A percentile compares a stretch with the other conserved stretches of the same genome.
Conservation (phyloP, 2,329 filamentous ascomycete species). For the Lasiodiplodia citricola region DNA sequence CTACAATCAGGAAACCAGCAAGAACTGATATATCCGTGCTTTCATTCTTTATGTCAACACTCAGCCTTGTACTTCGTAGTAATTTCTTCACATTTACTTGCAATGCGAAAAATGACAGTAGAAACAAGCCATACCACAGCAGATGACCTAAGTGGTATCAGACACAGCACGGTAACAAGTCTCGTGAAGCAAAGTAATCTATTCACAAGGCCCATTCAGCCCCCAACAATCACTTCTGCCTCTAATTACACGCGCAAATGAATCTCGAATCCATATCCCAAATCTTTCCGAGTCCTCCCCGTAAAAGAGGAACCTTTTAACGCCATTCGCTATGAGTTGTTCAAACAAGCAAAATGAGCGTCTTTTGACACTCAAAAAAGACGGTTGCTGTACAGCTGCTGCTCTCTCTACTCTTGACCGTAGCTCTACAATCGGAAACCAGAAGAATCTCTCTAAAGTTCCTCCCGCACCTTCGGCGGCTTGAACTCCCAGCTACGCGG, state of each 20-base stretch:
- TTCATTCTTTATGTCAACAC: no score
- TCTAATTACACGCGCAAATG: neutral
- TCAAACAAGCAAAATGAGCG: no score
- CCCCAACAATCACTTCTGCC: neutral
- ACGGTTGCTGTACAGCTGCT: neutral
- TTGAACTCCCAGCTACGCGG: slow-evolving; percentile 62
- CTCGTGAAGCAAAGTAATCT: no score
- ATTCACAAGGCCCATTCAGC: no score
- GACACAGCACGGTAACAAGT: no score
- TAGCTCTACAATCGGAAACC: neutral
- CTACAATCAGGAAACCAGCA: no score
- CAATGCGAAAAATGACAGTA: no score
- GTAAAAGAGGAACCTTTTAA: neutral
- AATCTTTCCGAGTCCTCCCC: neutral
- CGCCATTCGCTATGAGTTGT: neutral
- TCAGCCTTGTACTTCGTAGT: no score
- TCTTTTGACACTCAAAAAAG: neutral
- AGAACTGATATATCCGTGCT: no score
- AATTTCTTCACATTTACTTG: no score
- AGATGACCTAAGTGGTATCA: no score
- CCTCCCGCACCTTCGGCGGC: neutral
- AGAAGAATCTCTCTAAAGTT: slow-evolving; percentile 1
- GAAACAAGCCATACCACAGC: no score
- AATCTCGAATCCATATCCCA: neutral
- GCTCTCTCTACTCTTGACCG: neutral